Conservation (phyloP, 345 rosid genomes). For the Hypericum perforatum region DNA sequence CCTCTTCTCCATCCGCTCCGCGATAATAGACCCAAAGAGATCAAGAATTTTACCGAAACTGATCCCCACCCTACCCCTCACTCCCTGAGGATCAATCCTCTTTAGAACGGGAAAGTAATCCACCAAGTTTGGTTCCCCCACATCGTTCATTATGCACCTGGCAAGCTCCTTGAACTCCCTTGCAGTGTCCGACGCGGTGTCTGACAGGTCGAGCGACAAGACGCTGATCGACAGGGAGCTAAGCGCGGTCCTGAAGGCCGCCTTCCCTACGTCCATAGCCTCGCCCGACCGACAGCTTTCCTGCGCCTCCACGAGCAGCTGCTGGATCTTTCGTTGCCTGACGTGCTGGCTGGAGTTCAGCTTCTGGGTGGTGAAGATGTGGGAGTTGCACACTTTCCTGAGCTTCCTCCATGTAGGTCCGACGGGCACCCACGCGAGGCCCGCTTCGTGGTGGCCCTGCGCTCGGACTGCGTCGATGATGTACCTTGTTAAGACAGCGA, state of each 20-base stretch:
- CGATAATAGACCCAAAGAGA: conserved; percentile 19
- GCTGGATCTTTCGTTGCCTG: conserved; percentile 19
- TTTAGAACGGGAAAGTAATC: conserved; percentile 37
- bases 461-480: background rate
- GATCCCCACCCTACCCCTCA: conserved; percentile 7
- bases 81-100: conserved; percentile 37
- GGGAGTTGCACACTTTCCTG: conserved; percentile 22
- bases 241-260: conserved; percentile 26
- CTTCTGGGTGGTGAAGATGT: conserved; percentile 25
- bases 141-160: conserved; percentile 22
- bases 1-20: conserved; percentile 18
- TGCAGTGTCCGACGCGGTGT: conserved; percentile 9
- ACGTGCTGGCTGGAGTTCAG: conserved; percentile 23
- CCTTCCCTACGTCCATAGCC: conserved; percentile 31
- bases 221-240: conserved; percentile 34
- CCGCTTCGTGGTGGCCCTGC: background rate
- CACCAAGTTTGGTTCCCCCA: conserved; percentile 31
- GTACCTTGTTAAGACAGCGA: background rate
- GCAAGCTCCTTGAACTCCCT: conserved; percentile 30
- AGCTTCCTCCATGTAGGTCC: conserved; percentile 13
- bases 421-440: background rate
- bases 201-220: conserved; percentile 33
- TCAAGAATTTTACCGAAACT: conserved; percentile 9
- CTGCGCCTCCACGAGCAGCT: conserved; percentile 18
- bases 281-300: conserved; percentile 15